These are phyloP conservation scores for Piloderma croceum DNA, from an alignment of 768 basidiomycete genomes.

Conservation along the genomic window DNA sequence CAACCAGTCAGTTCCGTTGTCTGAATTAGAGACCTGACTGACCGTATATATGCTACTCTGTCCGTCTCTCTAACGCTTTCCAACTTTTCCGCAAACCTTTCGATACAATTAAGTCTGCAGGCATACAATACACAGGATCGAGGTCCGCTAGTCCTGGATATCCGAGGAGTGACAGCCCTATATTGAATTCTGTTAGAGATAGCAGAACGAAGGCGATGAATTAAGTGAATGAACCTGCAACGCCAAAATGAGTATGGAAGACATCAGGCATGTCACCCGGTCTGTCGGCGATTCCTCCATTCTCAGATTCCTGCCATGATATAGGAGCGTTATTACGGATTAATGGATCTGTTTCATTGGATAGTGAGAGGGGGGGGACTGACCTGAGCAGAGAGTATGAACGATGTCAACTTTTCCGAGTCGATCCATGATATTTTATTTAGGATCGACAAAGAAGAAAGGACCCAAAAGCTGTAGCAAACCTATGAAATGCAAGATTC, in stretches of 20 bases:
- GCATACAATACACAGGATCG: constrained; percentile 98
- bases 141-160: constrained; percentile 80
- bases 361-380: constrained; percentile 14
- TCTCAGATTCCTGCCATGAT: constrained; percentile 67
- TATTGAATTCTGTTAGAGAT: background rate
- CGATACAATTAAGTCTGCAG: constrained; percentile 62
- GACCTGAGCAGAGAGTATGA: constrained; percentile 88
- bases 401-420: constrained; percentile 62
- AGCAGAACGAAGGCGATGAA: constrained; percentile 1
- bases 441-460: constrained; percentile 83
- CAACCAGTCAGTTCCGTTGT: no score
- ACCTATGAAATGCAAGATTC: constrained; percentile 51
- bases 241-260: constrained; percentile 93
- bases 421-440: constrained; percentile 86
- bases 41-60: background rate
- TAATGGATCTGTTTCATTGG: background rate
- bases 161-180: constrained; percentile 83
- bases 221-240: constrained; percentile 56
- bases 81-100: constrained; percentile 66
- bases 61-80: constrained; percentile 46
- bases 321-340: constrained; percentile 1
- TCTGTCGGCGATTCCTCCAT: constrained; percentile 90
- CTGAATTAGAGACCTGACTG: background rate
- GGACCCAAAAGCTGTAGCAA: constrained; percentile 96
- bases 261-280: constrained; percentile 93